Evolutionary conservation across 2,329 filamentous ascomycete species (phyloP), one percentile per base, ranked within the genome.

Genomic region (Niveomyces coronatus): DNA sequence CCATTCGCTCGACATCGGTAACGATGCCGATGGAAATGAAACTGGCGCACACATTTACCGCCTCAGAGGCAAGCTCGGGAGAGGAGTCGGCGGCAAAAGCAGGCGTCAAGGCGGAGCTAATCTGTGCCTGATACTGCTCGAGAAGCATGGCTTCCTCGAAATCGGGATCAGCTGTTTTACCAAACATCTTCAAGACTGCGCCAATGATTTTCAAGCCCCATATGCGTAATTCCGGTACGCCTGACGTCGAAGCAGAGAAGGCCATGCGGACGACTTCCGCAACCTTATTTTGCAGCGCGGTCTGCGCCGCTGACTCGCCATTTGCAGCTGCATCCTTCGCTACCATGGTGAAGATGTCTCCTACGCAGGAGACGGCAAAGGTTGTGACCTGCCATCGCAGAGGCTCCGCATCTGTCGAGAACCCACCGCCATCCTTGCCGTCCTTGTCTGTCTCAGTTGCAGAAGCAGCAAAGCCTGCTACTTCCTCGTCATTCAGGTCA

Each of bases 11-110:
- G 8, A 96, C 79, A 58, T 96, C 91, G 1, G 87, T 95, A 8
- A 98, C 91, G 39, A 98, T 96, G 11, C 91, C 91, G 0, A 89
- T 95, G 0, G 89, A 84, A 52, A 98, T 93, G 60, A 98, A 98
- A 2, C 85, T 87, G n/a, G 89, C 91, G 53, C 91, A 98, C 6
- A 98, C 91, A 51, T 94, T 94, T 46, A 98, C 85, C 13, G 93
- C 91, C 55, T 95, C 89, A 0, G 91, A 88, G 7, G 91, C 93
- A 13, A 98, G 69, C 57, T 98, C 91, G 1, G 93, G 88, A 1
- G 89, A 95, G 0, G 91, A 98, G 57, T 98, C 91, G 4, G 81
- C 82, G 1, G 91, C 88, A 61, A 98, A 98, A 0, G 91, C 93
- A 4, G 91, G 91, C 0, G 93, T 98, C 44, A 98, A 69, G 1